These are phyloP conservation scores for Lasiodiplodia hormozganensis DNA, from an alignment of 2,329 filamentous ascomycete genomes.

Conservation along the genomic window DNA sequence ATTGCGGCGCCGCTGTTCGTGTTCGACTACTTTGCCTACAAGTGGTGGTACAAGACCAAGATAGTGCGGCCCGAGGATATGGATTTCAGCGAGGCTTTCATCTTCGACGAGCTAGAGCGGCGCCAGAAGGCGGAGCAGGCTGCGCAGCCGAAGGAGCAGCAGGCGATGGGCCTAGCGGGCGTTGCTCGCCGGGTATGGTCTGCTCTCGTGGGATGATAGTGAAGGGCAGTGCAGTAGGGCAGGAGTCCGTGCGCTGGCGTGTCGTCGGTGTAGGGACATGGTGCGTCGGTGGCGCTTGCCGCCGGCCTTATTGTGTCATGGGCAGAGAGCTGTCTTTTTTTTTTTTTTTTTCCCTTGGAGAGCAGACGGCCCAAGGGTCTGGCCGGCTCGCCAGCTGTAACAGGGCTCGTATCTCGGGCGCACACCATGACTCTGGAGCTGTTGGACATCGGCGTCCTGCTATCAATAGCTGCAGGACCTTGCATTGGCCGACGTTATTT, in stretches of 20 bases:
- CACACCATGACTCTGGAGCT: conserved; percentile 1
- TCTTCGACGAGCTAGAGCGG: conserved; percentile 23
- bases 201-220: conserved; percentile 19
- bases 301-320: background rate
- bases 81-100: conserved; percentile 27
- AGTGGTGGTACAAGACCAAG: conserved; percentile 29
- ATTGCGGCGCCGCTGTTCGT: conserved; percentile 42
- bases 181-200: conserved; percentile 13
- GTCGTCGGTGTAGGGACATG: background rate
- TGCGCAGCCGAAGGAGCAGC: background rate
- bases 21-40: conserved; percentile 28
- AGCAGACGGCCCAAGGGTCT: background rate
- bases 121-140: conserved; percentile 16
- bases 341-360: no score
- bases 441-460: background rate
- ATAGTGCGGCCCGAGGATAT: conserved; percentile 25
- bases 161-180: background rate
- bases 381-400: conserved; percentile 21
- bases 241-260: background rate
- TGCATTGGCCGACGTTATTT: no score
- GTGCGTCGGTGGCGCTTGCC: background rate
- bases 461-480: background rate
- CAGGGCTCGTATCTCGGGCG: background rate
- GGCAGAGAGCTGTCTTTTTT: background rate
- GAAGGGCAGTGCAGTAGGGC: background rate